Evolutionary conservation across 805 yeast genomes (phyloP).

Genomic region (Lachancea dasiensis): DNA sequence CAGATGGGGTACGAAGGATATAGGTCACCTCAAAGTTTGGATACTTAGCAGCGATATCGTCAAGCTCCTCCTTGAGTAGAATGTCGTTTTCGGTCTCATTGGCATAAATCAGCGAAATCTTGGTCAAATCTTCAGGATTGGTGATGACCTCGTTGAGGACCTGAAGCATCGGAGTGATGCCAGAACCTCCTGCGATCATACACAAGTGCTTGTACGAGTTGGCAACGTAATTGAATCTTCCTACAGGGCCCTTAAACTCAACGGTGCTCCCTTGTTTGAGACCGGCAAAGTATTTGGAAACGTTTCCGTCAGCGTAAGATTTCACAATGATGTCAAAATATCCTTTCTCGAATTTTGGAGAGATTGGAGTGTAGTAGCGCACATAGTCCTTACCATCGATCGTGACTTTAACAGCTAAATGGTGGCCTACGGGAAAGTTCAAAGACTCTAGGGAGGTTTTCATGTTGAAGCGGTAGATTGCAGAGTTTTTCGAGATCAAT

Average conservation of each 20-base stretch:
- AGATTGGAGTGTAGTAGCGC: slow-evolving; percentile 73
- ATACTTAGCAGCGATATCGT: slow-evolving; percentile 57
- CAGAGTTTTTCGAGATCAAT: slow-evolving; percentile 60
- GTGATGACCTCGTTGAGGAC: slow-evolving; percentile 66
- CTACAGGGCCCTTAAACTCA: slow-evolving; percentile 74
- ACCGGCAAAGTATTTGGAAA: slow-evolving; percentile 60
- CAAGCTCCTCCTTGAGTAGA: slow-evolving; percentile 63
- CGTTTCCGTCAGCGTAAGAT: slow-evolving; percentile 65
- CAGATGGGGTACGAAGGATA: slow-evolving; percentile 46
- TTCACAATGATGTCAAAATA: slow-evolving; percentile 72
- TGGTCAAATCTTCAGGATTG: slow-evolving; percentile 58
- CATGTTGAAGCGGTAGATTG: slow-evolving; percentile 66
- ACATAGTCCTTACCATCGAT: slow-evolving; percentile 35
- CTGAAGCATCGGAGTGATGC: slow-evolving; percentile 86
- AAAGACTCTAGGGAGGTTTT: slow-evolving; percentile 54
- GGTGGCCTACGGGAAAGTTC: slow-evolving; percentile 69
- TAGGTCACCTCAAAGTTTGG: slow-evolving; percentile 60
- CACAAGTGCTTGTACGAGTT: slow-evolving; percentile 60
- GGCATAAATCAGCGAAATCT: slow-evolving; percentile 58
- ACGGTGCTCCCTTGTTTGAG: slow-evolving; percentile 61
- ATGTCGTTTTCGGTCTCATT: slow-evolving; percentile 76
- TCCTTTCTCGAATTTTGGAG: slow-evolving; percentile 63
- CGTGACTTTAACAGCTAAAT: slow-evolving; percentile 50
- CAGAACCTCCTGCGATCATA: slow-evolving; percentile 80
- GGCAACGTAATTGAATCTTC: slow-evolving; percentile 53